These are phyloP conservation scores for Metschnikowia cubensis DNA, from an alignment of 805 yeast species.

Conservation along the genomic window DNA sequence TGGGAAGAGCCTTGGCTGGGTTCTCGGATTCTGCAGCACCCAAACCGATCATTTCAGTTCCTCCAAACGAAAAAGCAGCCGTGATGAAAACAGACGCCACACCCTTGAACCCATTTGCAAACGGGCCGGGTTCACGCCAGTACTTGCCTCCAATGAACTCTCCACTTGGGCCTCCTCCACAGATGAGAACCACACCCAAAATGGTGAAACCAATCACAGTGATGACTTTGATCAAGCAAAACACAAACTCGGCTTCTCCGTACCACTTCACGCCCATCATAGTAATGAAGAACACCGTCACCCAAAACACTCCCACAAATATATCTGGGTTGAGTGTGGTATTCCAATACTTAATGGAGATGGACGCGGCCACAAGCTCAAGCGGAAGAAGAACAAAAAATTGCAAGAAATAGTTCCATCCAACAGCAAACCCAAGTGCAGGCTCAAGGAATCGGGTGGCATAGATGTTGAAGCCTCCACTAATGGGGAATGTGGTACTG, in stretches of 20 bases:
- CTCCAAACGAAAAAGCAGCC: conserved; percentile 63
- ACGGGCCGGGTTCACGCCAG: conserved; percentile 60
- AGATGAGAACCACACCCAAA: conserved; percentile 49
- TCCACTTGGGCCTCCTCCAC: conserved; percentile 55
- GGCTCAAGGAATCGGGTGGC: conserved; percentile 22
- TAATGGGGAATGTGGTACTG: conserved; percentile 46
- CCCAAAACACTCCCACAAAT: conserved; percentile 54
- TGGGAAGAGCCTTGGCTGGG: conserved; percentile 57
- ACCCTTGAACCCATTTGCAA: conserved; percentile 58
- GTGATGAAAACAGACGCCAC: conserved; percentile 57
- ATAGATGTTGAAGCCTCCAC: conserved; percentile 24
- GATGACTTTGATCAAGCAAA: conserved; percentile 51
- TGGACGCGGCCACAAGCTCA: conserved; percentile 35
- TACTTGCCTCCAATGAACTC: conserved; percentile 57
- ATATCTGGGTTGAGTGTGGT: conserved; percentile 46
- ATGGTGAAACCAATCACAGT: conserved; percentile 59
- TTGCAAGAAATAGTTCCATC: conserved; percentile 35
- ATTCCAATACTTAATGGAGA: conserved; percentile 45
- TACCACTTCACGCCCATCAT: conserved; percentile 62
- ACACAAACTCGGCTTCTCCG: conserved; percentile 64
- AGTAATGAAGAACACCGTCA: conserved; percentile 47
- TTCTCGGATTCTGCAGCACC: conserved; percentile 65
- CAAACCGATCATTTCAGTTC: conserved; percentile 62
- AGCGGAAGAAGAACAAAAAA: conserved; percentile 36
- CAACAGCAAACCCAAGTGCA: conserved; percentile 25